These are phyloP conservation scores for Boletus calvinii DNA, from an alignment of 1,284 basidiomycete genomes.

Conservation along the genomic window DNA sequence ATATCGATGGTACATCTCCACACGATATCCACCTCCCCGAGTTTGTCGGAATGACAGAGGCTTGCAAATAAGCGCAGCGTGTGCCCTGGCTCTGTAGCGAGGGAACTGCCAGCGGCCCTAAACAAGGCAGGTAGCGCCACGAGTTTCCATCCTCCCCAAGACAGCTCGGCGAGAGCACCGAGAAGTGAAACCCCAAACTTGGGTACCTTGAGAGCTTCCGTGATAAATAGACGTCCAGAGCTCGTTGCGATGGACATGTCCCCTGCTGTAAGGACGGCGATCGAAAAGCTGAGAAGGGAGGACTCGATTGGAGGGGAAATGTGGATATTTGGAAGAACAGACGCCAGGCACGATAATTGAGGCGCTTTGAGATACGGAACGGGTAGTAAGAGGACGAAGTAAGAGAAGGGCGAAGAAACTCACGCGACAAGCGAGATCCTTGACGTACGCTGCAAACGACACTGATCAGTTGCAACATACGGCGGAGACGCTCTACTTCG, in stretches of 20 bases:
- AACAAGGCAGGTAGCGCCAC: conserved; percentile 57
- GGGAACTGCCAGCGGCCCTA: conserved; percentile 46
- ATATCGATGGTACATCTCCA: conserved; percentile 54
- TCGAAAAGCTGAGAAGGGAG: conserved; percentile 49
- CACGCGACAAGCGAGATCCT: conserved; percentile 62
- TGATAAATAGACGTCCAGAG: conserved; percentile 58
- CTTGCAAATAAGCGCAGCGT: conserved; percentile 52
- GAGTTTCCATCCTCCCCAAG: conserved; percentile 74
- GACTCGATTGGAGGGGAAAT: conserved; percentile 38
- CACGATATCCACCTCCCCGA: conserved; percentile 54
- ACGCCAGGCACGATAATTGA: conserved; percentile 49
- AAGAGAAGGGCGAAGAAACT: conserved; percentile 21
- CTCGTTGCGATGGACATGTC: conserved; percentile 67
- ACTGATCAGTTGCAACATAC: conserved; percentile 48
- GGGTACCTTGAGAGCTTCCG: conserved; percentile 40
- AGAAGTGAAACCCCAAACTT: conserved; percentile 53
- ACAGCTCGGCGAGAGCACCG: conserved; percentile 57
- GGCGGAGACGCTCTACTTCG: conserved; percentile 33
- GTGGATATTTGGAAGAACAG: conserved; percentile 42
- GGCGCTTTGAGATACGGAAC: conserved; percentile 36
- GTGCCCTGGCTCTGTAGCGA: conserved; percentile 41
- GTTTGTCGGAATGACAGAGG: conserved; percentile 45
- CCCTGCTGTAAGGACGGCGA: conserved; percentile 54
- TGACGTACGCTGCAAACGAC: conserved; percentile 59
- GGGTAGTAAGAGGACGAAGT: neutral